phyloP scores from a whole-genome alignment of 225 moss, liverwort and hornwort species.

The Thuidium tamariscinum region DNA sequence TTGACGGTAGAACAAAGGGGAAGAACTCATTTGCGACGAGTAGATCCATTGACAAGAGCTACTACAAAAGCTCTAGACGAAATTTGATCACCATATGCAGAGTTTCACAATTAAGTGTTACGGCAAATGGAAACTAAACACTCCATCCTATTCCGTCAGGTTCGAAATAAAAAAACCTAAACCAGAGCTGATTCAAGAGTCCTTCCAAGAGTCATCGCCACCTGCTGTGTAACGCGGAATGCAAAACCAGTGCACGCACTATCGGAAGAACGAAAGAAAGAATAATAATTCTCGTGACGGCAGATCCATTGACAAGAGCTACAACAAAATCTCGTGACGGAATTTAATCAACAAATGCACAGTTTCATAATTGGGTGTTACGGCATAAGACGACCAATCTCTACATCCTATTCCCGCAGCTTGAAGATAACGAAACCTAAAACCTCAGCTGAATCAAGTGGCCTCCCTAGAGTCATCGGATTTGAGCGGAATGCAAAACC shows the following conservation, averaged over 20 bases:
- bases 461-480: background rate
- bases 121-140: background rate
- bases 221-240: background rate
- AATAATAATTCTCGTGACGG: background rate
- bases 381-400: background rate
- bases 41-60: background rate
- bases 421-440: background rate
- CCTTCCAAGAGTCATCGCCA: background rate
- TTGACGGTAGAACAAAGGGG: background rate
- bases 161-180: background rate
- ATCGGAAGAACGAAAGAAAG: background rate
- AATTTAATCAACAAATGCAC: background rate
- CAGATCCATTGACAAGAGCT: background rate
- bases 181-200: background rate
- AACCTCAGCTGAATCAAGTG: background rate
- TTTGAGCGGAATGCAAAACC: background rate
- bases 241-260: background rate
- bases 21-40: background rate
- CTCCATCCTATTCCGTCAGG: background rate
- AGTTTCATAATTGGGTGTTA: background rate
- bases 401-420: background rate
- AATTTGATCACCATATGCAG: background rate
- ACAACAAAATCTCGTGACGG: background rate
- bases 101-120: background rate
- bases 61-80: background rate